These are phyloP conservation scores for Talaromyces rugulosus DNA, from an alignment of 2,329 filamentous ascomycete species.

Conservation along the genomic window DNA sequence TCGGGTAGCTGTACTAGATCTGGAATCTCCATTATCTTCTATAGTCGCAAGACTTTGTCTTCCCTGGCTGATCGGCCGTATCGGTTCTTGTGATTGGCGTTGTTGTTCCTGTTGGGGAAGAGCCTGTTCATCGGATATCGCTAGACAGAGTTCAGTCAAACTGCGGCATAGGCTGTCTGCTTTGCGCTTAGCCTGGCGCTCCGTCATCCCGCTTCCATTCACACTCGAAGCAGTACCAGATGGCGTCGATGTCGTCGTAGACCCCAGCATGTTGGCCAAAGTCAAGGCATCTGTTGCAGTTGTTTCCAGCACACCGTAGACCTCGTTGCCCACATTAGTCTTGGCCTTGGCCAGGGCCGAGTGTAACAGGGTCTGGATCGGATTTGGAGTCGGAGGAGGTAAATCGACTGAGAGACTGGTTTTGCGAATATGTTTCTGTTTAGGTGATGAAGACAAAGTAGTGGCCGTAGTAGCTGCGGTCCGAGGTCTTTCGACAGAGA, in stretches of 20 bases:
- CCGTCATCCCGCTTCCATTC: constrained; percentile 49
- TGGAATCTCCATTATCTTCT: constrained; percentile 18
- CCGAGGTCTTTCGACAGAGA: constrained; percentile 74
- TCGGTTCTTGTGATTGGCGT: constrained; percentile 16
- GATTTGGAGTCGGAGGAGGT: constrained; percentile 36
- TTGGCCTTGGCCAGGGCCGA: constrained; percentile 78
- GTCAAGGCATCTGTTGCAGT: constrained; percentile 77
- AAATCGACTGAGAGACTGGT: constrained; percentile 30
- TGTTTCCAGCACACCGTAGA: constrained; percentile 75
- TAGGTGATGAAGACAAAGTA: constrained; percentile 85
- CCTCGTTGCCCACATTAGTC: constrained; percentile 61
- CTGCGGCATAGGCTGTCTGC: constrained; percentile 90
- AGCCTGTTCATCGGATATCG: constrained; percentile 61
- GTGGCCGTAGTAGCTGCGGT: constrained; percentile 90
- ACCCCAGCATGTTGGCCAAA: constrained; percentile 71
- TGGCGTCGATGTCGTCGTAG: constrained; percentile 36
- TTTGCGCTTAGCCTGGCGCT: constrained; percentile 83
- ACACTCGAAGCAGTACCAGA: constrained; percentile 51
- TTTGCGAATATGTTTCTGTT: constrained; percentile 66
- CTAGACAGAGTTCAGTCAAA: constrained; percentile 86
- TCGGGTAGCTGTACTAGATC: constrained; percentile 22
- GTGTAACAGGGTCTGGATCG: constrained; percentile 72
- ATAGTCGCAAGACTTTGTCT: constrained; percentile 6
- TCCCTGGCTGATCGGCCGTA: constrained; percentile 22
- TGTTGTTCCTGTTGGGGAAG: constrained; percentile 16